Evolutionary conservation across 73 alveolate species (phyloP).

Genomic region (Uronychia binucleata): DNA sequence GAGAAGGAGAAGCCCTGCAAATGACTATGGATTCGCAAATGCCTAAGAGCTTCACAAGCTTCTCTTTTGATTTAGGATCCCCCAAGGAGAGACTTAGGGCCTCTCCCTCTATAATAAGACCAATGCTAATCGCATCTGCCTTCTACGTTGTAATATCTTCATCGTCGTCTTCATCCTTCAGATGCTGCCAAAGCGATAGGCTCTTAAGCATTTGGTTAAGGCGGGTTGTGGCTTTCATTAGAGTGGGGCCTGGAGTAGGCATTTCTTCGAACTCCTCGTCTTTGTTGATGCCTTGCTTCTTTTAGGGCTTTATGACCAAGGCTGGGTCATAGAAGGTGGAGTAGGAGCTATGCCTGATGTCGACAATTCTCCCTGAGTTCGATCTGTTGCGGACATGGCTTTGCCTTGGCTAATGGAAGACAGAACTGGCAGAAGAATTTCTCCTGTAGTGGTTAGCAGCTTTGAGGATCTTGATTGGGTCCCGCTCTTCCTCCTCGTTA

Average conservation of each 20-base stretch:
- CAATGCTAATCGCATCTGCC: slow-evolving; percentile 5
- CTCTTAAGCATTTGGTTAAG: neutral
- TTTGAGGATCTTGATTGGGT: no score
- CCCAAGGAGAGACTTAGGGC: slow-evolving; percentile 36
- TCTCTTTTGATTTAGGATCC: slow-evolving; percentile 9
- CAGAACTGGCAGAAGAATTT: neutral
- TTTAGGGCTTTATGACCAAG: neutral
- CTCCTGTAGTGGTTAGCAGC: no score
- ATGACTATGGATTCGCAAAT: slow-evolving; percentile 72
- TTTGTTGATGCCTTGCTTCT: neutral
- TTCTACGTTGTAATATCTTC: slow-evolving; percentile 2
- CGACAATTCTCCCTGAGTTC: neutral
- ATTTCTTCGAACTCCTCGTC: neutral
- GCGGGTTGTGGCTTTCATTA: neutral
- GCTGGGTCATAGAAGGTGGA: neutral
- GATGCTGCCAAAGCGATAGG: neutral
- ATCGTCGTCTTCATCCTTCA: neutral
- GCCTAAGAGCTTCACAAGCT: slow-evolving; percentile 9
- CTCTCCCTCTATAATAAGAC: slow-evolving; percentile 60
- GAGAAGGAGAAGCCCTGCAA: slow-evolving; percentile 86
- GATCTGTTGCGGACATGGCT: neutral
- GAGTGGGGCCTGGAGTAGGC: neutral
- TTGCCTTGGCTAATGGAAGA: neutral
- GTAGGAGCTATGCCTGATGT: neutral
- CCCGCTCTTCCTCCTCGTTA: no score